A percentile compares a stretch with the other conserved stretches of the same genome.
Evolutionary conservation across 2,329 filamentous ascomycete species (phyloP).

Genomic region (Endoconidiophora laricicola): DNA sequence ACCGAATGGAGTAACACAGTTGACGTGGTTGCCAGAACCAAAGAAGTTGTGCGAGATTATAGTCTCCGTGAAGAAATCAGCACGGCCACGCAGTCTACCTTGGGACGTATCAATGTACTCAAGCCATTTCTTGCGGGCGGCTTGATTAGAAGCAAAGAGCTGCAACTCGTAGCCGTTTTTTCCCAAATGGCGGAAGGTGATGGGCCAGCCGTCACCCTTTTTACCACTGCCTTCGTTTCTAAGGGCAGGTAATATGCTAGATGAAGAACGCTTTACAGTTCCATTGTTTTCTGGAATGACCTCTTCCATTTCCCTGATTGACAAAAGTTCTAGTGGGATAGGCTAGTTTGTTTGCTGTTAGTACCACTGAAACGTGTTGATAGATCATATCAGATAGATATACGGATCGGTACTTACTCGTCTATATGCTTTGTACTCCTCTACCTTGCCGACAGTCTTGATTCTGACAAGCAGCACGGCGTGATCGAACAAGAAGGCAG

Average conservation of each 20-base stretch:
- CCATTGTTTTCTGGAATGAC: conserved; percentile 61
- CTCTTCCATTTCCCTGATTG: conserved; percentile 95
- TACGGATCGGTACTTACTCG: conserved; percentile 30
- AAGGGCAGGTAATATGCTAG: conserved; percentile 53
- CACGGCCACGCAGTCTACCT: conserved; percentile 67
- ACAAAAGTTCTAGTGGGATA: conserved; percentile 81
- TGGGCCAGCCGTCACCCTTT: conserved; percentile 66
- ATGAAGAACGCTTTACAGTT: conserved; percentile 71
- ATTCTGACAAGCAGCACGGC: conserved; percentile 80
- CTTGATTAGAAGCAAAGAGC: conserved; percentile 70
- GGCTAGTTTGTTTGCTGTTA: conserved; percentile 33
- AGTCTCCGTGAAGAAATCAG: conserved; percentile 74
- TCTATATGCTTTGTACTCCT: conserved; percentile 89
- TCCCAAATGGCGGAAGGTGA: conserved; percentile 89
- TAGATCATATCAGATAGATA: too few relatives aligned
- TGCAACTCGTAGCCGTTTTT: conserved; percentile 91
- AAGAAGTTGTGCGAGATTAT: conserved; percentile 44
- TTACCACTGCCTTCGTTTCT: conserved; percentile 32
- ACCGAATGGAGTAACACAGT: conserved; percentile 87
- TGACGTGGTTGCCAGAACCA: conserved; percentile 60
- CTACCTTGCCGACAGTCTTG: conserved; percentile 81
- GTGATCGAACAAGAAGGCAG: conserved; percentile 91
- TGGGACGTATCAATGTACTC: conserved; percentile 89
- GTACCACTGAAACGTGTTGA: background rate
- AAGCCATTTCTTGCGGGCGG: conserved; percentile 88